Evolutionary conservation across 2,329 filamentous ascomycete species (phyloP), one percentile per base, ranked within the genome.

Genomic region (Elsinoe necatrix): DNA sequence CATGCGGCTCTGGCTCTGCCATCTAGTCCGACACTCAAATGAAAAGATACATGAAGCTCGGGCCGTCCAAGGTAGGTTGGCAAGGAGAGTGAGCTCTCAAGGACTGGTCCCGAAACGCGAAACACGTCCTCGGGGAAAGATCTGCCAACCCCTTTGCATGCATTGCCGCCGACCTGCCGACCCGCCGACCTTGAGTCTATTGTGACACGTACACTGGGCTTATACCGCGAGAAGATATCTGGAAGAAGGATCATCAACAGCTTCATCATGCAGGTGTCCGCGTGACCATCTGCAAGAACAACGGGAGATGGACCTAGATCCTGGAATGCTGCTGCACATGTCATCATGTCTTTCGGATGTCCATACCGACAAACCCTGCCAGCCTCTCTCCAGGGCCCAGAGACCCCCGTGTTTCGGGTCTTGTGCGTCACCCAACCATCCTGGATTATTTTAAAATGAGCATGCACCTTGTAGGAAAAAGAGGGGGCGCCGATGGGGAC

Each of bases 401-500:
- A 18, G 25, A 31, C 23, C 25, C 21, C 45, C 45, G 45, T 50
- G 48, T 52, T 52, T 52, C 48, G 48, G 48, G 34, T 52, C 31
- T 31, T 12, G 27, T 52, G 48, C 48, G 48, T 52, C 48, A 52
- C 48, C 48, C 48, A 52, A 52, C 25, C 48, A 37, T 52, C 48
- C 48, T 52, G 48, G 12, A 37, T 52, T 50, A 39, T 37, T n/a
- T n/a, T 52, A 52, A 39, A 52, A 52, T 52, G 48, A 52, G 31
- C 16, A 52, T 52, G 48, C 25, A 34, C 45, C 25, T 50, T 14
- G 5, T n/a, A 14, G 4, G 34, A n/a, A 37, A 37, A 37, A 37
- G 34, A 37, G 34, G 34, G n/a, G 34, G 34, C 34, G 34, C 45
- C 25, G 34, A 52, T 35, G 29, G 31, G 31, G n/a, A 14, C 16